Evolutionary conservation across 257 asterid species (phyloP).

Genomic region (Rehmannia glutinosa): DNA sequence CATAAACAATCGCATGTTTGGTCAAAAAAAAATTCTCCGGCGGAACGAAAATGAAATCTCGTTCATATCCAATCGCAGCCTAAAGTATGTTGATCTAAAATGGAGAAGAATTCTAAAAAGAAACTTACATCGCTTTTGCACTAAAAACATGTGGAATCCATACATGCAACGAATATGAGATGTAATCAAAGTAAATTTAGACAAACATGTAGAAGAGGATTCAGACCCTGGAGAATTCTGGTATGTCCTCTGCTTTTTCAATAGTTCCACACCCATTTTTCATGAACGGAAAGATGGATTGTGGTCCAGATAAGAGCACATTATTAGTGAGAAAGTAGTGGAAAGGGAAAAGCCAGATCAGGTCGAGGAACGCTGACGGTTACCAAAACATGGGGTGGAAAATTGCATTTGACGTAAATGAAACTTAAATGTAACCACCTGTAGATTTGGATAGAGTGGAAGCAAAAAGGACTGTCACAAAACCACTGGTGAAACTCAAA

Average conservation of each 20-base stretch:
- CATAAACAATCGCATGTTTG: no score
- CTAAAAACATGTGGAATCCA: neutral
- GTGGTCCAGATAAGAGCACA: neutral
- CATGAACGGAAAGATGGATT: neutral
- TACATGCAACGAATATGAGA: neutral
- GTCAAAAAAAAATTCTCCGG: no score
- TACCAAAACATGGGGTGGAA: neutral
- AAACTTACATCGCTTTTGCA: no score
- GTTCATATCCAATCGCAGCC: no score
- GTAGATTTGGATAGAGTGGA: neutral
- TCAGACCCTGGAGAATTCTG: neutral
- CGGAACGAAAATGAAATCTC: no score
- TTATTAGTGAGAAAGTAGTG: neutral
- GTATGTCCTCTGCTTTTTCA: neutral
- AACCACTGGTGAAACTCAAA: neutral
- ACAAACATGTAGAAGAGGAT: neutral
- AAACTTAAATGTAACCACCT: slow-evolving; percentile 7
- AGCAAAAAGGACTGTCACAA: neutral
- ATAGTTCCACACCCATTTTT: neutral
- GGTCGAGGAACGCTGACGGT: neutral
- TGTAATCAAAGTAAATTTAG: neutral
- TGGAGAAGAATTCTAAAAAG: no score
- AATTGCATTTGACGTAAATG: neutral
- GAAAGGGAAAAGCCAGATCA: neutral
- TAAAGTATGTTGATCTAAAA: no score